Conservation (phyloP, 139 green algal genomes). For the Pseudopediastrum boryanum region DNA sequence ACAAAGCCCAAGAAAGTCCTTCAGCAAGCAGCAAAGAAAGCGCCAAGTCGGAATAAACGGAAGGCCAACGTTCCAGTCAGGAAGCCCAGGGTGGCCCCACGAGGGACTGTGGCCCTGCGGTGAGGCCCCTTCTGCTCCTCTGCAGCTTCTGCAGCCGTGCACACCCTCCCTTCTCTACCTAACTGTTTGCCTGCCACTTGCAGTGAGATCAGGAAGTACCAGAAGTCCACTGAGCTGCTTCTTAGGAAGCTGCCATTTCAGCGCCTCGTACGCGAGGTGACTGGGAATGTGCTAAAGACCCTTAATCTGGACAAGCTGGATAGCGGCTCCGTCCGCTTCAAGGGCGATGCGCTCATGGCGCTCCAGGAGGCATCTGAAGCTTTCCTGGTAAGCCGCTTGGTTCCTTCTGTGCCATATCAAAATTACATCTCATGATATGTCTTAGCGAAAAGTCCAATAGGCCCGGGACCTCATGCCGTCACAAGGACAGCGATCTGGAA, state of each 20-base stretch:
- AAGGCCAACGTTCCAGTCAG: not conserved
- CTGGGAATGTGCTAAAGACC: constrained; percentile 66
- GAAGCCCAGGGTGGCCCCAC: not conserved
- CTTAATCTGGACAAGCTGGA: too few relatives aligned
- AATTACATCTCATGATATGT: too few relatives aligned
- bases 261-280: constrained; percentile 70
- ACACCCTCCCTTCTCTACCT: not conserved
- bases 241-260: constrained; percentile 74
- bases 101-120: not conserved
- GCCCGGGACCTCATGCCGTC: not conserved
- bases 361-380: constrained; percentile 97
- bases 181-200: not conserved
- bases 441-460: not conserved
- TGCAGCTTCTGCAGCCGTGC: not conserved
- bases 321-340: constrained; percentile 69
- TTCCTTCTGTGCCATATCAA: not conserved
- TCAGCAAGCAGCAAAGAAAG: not conserved
- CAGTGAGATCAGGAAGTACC: constrained; percentile 93
- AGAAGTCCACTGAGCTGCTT: constrained; percentile 86
- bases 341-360: constrained; percentile 62
- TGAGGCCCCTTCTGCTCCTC: not conserved
- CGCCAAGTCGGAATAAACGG: not conserved
- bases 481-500: too few relatives aligned
- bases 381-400: constrained; percentile 81
- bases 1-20: not conserved